A percentile compares a stretch with the other conserved stretches of the same genome.
These are phyloP conservation scores for Fusarium brachygibbosum DNA, from an alignment of 2,329 filamentous ascomycete genomes.

Conservation along the genomic window DNA sequence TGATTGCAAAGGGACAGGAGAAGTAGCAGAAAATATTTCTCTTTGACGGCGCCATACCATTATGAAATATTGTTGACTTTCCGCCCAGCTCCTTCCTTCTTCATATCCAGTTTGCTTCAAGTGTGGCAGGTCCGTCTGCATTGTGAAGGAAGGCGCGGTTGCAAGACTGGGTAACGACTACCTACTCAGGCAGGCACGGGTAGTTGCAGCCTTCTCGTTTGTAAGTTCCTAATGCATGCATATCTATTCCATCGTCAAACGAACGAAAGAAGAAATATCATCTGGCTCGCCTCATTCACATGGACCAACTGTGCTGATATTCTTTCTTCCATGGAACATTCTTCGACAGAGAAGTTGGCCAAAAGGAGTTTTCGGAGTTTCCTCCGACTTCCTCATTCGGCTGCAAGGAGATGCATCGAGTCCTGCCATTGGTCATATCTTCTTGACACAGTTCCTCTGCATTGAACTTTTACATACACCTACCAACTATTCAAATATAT, in stretches of 20 bases:
- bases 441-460: not conserved
- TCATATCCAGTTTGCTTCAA: too few relatives aligned
- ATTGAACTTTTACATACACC: not conserved
- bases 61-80: not conserved
- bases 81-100: not conserved
- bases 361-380: conserved; percentile 46
- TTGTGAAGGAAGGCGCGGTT: not conserved
- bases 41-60: not conserved
- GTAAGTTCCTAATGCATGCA: not conserved
- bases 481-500: not conserved
- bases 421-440: conserved; percentile 32
- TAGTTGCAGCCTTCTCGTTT: conserved; percentile 7
- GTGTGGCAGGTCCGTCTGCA: not conserved
- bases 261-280: not conserved
- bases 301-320: not conserved
- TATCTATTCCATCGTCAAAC: not conserved
- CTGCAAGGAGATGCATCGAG: not conserved
- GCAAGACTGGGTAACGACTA: not conserved
- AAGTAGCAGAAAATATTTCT: not conserved
- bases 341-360: not conserved
- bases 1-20: not conserved
- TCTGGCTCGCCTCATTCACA: not conserved
- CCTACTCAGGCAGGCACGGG: not conserved
- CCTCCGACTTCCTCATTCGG: conserved; percentile 43
- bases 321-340: not conserved